A percentile compares a stretch with the other conserved stretches of the same genome.
These are phyloP conservation scores for Xanthoconium stramineum DNA, from an alignment of 768 basidiomycete genomes.

Conservation along the genomic window DNA sequence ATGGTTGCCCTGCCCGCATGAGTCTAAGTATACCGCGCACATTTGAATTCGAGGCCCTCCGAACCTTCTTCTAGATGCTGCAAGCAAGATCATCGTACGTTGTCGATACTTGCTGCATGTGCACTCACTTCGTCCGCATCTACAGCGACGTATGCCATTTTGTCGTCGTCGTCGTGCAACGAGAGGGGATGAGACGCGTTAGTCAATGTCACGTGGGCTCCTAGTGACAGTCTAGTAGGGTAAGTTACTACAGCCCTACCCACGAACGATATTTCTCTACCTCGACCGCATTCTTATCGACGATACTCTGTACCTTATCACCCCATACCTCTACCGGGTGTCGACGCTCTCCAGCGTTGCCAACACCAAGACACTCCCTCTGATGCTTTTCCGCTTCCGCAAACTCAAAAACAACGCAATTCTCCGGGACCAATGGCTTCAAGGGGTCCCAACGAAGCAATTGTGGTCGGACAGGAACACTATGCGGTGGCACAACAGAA, in stretches of 20 bases:
- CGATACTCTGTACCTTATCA: conserved; percentile 51
- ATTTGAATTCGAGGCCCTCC: conserved; percentile 71
- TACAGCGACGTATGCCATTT: conserved; percentile 71
- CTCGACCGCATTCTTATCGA: conserved; percentile 58
- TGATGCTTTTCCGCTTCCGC: conserved; percentile 70
- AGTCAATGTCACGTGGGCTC: background rate
- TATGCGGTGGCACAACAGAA: conserved; percentile 73
- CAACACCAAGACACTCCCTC: conserved; percentile 37
- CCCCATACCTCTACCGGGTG: conserved; percentile 70
- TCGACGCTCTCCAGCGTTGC: conserved; percentile 8
- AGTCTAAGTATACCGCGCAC: conserved; percentile 32
- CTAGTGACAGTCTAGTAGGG: no score
- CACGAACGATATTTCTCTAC: conserved; percentile 53
- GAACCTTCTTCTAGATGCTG: conserved; percentile 64
- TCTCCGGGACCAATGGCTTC: conserved; percentile 64
- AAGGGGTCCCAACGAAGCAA: conserved; percentile 79
- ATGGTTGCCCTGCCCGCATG: background rate
- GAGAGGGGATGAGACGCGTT: no score
- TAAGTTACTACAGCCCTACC: conserved; percentile 32
- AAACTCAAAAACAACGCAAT: conserved; percentile 81
- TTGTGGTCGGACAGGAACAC: conserved; percentile 67
- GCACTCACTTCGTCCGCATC: conserved; percentile 64
- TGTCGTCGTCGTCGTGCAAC: background rate
- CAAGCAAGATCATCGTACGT: conserved; percentile 1
- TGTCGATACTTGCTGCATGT: background rate